Base-by-base conservation (phyloP, 495 filamentous ascomycete genomes). In the Penicillium cataractarum region DNA sequence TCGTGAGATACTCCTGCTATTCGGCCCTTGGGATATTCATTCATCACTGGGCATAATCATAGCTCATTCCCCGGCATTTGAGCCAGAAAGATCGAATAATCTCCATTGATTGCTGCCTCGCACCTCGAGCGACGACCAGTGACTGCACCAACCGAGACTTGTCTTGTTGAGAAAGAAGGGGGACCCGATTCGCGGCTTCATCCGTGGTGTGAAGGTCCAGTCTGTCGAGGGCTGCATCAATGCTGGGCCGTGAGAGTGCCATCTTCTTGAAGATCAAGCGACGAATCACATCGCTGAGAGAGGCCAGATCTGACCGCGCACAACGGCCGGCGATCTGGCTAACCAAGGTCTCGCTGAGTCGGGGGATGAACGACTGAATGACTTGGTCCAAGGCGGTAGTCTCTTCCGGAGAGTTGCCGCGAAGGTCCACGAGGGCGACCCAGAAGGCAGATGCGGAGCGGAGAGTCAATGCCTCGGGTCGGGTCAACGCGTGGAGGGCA, bases 361-460 rank as follows among this genome's bases (percentile, higher is more conserved):
- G 76, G 0, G 89, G 87, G 1, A 89, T 84, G 32, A 88, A 81
- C 35, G 83, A 79, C 12, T 79, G 69, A 63, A 90, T 81, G 32
- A 83, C 84, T 19, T 74, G 75, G 55, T 86, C 74, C 21, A 91
- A 71, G 4, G 80, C 70, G 5, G 64, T 52, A 35, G 82, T 80
- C 2, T 86, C 74, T 19, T 75, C 66, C 1, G 78, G 65, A 32
- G 75, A 68, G 29, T 72, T 77, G 4, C 83, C 61, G 29, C 69
- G 72, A 44, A 83, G 68, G 40, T 78, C 80, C 12, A 77, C 50
- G 15, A 80, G 66, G 62, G 83, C 70, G 66, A 91, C 87, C 93
- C 93, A 97, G 66, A 97, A 94, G 27, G 87, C 82, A 29, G 87
- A 86, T 0, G 93, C 89, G 5, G 91, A 86, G 39, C 83, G 85